Evolutionary conservation across 495 filamentous ascomycete species (phyloP).

Genomic region (Xylaria telfairii): DNA sequence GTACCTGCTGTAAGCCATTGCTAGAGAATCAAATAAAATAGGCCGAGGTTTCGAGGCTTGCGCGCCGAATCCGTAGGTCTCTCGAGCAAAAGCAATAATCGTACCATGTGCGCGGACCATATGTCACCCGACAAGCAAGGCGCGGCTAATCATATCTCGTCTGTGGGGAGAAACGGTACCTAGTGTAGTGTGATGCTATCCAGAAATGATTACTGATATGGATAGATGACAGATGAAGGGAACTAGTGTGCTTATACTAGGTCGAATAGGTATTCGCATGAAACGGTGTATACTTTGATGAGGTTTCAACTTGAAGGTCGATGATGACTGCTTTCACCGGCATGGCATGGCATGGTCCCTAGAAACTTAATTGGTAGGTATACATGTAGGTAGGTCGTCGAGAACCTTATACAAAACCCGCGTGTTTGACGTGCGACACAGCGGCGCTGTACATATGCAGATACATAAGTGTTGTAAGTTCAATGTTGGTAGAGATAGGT

Average conservation of each 20-base stretch:
- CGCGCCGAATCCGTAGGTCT: neutral
- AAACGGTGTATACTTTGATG: neutral
- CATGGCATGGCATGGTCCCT: neutral
- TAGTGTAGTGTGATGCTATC: neutral
- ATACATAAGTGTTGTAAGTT: too few species aligned
- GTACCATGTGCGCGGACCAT: conserved; percentile 12
- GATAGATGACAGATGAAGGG: neutral
- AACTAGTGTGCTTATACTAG: too few species aligned
- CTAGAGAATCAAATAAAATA: neutral
- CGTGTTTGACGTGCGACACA: too few species aligned
- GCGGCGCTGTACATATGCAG: too few species aligned
- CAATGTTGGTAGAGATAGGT: too few species aligned
- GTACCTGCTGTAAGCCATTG: too few species aligned
- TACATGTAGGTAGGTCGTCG: too few species aligned
- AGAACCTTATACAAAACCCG: too few species aligned
- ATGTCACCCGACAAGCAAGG: neutral
- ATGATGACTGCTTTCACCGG: neutral
- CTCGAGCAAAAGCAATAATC: conserved; percentile 23
- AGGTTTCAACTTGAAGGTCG: neutral
- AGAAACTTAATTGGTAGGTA: neutral
- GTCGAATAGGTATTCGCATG: neutral
- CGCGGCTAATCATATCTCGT: conserved; percentile 11
- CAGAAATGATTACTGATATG: neutral
- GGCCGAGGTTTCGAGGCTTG: neutral
- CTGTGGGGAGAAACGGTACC: neutral